Evolutionary conservation across 2,329 filamentous ascomycete species (phyloP).

Genomic region (Mollisiaceae sp.): DNA sequence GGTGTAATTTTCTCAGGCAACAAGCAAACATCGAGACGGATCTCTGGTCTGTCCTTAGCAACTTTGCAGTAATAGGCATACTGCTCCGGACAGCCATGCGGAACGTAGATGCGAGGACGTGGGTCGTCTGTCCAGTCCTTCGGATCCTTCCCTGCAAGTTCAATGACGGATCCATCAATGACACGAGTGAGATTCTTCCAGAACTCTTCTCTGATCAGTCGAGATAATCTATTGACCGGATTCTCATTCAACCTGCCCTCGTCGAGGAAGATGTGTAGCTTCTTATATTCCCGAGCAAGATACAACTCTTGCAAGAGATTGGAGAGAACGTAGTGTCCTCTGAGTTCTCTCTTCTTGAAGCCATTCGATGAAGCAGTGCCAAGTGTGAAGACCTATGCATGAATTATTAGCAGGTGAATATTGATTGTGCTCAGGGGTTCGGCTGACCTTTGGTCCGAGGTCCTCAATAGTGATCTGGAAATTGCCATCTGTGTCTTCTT

Average conservation of each 20-base stretch:
- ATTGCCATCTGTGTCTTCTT: slow-evolving; percentile 93
- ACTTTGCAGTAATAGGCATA: slow-evolving; percentile 86
- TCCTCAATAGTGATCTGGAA: slow-evolving; percentile 99
- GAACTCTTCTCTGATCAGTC: slow-evolving; percentile 87
- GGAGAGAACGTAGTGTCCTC: slow-evolving; percentile 96
- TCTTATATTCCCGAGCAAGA: slow-evolving; percentile 87
- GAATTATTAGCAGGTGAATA: slow-evolving; percentile 7
- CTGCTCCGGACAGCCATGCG: slow-evolving; percentile 82
- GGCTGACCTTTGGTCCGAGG: slow-evolving; percentile 79
- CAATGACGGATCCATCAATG: slow-evolving; percentile 88
- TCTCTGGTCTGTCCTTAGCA: slow-evolving; percentile 77
- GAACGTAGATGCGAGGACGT: slow-evolving; percentile 89
- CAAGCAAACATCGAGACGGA: slow-evolving; percentile 84
- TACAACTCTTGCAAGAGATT: slow-evolving; percentile 95
- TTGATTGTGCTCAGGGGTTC: no score
- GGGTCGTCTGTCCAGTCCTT: slow-evolving; percentile 96
- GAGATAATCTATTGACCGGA: slow-evolving; percentile 83
- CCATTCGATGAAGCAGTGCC: slow-evolving; percentile 87
- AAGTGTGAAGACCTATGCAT: slow-evolving; percentile 73
- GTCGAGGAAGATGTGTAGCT: slow-evolving; percentile 88
- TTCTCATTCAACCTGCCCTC: slow-evolving; percentile 94
- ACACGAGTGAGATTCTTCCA: slow-evolving; percentile 90
- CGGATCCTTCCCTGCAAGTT: slow-evolving; percentile 83
- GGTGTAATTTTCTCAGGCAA: slow-evolving; percentile 80
- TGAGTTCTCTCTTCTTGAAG: slow-evolving; percentile 85